Evolutionary conservation across 2,329 filamentous ascomycete species (phyloP).

Genomic region (Pyrenophora teres): DNA sequence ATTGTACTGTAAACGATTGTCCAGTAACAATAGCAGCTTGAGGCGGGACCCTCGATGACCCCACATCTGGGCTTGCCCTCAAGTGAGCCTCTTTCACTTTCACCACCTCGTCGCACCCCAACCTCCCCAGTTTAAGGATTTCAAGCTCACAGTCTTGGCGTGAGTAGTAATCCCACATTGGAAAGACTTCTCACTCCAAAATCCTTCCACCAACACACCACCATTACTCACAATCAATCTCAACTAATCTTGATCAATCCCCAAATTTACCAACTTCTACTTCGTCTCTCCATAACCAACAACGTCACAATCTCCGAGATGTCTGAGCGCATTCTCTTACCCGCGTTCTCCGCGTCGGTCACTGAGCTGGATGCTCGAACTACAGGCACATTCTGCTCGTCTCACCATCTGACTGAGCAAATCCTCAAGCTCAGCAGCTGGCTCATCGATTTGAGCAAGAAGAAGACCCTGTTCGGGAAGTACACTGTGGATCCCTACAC

Average conservation of each 20-base stretch:
- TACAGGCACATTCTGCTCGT: conserved; percentile 6
- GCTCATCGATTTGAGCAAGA: conserved; percentile 15
- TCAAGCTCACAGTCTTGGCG: background rate
- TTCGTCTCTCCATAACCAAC: background rate
- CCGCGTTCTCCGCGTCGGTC: conserved; percentile 20
- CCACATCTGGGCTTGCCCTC: conserved; percentile 2
- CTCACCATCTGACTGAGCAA: conserved; percentile 24
- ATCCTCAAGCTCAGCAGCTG: conserved; percentile 23
- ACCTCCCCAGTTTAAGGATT: conserved; percentile 11
- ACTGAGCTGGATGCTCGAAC: conserved; percentile 19
- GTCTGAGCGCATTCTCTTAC: conserved; percentile 10
- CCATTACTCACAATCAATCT: background rate
- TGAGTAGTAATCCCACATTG: background rate
- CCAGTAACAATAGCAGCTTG: conserved; percentile 16
- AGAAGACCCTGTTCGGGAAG: conserved; percentile 16
- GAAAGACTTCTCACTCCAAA: background rate
- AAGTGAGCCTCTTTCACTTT: conserved; percentile 15
- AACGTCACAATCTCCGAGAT: background rate
- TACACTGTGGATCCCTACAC: conserved; percentile 24
- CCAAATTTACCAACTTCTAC: background rate
- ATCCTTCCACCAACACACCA: background rate
- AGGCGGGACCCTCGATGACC: conserved; percentile 8
- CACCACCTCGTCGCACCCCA: conserved; percentile 8
- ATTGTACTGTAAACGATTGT: background rate
- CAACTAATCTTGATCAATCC: background rate